phyloP scores from a whole-genome alignment of 768 basidiomycete genomes.

The Rhodocollybia butyracea region DNA sequence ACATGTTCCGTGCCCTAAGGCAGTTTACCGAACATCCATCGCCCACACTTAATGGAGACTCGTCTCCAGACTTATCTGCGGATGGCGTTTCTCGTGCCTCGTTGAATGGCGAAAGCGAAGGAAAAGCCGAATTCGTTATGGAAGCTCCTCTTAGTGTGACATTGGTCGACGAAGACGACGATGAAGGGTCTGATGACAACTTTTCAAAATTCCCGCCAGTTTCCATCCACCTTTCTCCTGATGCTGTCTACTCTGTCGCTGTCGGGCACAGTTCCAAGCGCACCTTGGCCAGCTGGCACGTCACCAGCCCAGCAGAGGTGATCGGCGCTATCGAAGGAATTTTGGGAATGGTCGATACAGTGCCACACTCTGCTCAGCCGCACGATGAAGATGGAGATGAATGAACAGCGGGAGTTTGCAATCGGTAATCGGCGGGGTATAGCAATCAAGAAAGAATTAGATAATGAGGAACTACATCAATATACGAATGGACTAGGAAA shows the following conservation, averaged over 20 bases:
- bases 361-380: neutral
- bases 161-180: conserved; percentile 46
- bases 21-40: conserved; percentile 41
- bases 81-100: neutral
- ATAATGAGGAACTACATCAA: too few relatives aligned
- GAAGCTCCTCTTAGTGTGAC: conserved; percentile 56
- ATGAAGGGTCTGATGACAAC: conserved; percentile 5
- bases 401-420: neutral
- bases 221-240: conserved; percentile 60
- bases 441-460: too few relatives aligned
- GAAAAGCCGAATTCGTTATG: conserved; percentile 32
- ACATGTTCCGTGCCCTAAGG: conserved; percentile 94
- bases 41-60: conserved; percentile 8
- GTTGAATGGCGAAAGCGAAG: neutral
- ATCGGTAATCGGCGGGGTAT: too few relatives aligned
- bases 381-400: neutral
- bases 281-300: conserved; percentile 90
- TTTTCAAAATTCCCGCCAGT: conserved; percentile 32
- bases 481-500: too few relatives aligned
- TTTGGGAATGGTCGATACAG: conserved; percentile 51
- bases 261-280: conserved; percentile 90
- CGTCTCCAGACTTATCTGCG: neutral
- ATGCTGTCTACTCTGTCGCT: conserved; percentile 85
- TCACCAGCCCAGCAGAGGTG: conserved; percentile 84
- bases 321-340: conserved; percentile 58